Base-by-base conservation (phyloP, 2,329 filamentous ascomycete species). In the Claviceps sp. region DNA sequence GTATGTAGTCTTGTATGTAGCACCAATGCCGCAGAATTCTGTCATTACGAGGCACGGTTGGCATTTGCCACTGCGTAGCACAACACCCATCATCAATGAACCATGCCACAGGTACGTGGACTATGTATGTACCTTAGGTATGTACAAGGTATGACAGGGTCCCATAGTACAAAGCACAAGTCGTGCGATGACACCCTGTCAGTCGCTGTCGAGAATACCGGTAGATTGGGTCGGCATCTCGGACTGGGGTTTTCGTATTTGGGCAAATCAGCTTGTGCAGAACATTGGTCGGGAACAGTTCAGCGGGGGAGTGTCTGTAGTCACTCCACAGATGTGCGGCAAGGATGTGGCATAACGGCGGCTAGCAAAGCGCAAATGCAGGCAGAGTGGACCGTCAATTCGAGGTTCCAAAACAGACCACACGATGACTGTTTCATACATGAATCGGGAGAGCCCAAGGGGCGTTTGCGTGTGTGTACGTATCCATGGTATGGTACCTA, bases 161-260 rank as follows among this genome's bases (percentile, higher is more conserved):
- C 43, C 44, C 34, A 48, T 37, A 24, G 16, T 45, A 26, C 16
- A 30, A 10, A 34, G 30, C 10, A 34, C 30, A 34, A 34, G 17
- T 17, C 49, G 41, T 45, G 24, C 38, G 42, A 42, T 42, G 38
- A 45, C 19, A 42, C 34, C 26, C 22, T 44, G 19, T 26, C 19
- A 16, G 6, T 44, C 19, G 30, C 43, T 53, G 43, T 41, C 47
- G 34, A 43, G 46, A 53, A 26, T 54, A 54, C 53, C 53, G 53
- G 47, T 47, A 52, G 53, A 52, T 42, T 54, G 53, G 53, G 52
- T 52, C 53, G 53, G 53, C 17, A 54, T 47, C 47, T 52, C 47
- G 47, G 50, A 45, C 45, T 52, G 47, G 24, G 38, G 37, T 24
- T 37, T 54, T 52, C 53, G 50, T 47, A 50, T 47, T 47, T 43